Percentiles rank a stretch among this genome's conserved stretches.
These are phyloP conservation scores for Murraya paniculata DNA, from an alignment of 345 rosid genomes.

Conservation along the genomic window DNA sequence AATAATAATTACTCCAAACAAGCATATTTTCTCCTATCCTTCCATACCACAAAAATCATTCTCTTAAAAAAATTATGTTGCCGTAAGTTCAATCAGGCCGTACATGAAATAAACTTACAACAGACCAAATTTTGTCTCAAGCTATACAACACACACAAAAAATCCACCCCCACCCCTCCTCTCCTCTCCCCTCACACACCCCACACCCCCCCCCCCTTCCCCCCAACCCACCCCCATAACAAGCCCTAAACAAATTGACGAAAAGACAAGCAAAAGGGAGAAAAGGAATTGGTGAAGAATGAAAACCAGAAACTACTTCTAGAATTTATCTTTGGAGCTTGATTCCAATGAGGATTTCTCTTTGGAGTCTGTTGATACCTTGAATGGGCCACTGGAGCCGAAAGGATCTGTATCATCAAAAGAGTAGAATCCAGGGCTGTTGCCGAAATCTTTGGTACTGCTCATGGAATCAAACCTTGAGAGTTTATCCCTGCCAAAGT, in stretches of 20 bases:
- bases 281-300: neutral
- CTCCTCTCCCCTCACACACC: too few species aligned
- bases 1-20: slow-evolving; percentile 1
- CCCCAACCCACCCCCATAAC: neutral
- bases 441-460: slow-evolving; percentile 49
- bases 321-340: slow-evolving; percentile 56
- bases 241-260: slow-evolving; percentile 10
- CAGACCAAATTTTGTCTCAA: slow-evolving; percentile 21
- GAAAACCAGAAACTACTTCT: slow-evolving; percentile 29
- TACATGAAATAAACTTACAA: slow-evolving; percentile 31
- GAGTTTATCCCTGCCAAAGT: slow-evolving; percentile 39
- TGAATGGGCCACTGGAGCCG: slow-evolving; percentile 86
- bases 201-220: too few species aligned
- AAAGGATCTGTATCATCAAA: slow-evolving; percentile 88
- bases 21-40: neutral
- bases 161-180: too few species aligned
- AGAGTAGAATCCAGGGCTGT: slow-evolving; percentile 53
- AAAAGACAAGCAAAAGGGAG: neutral
- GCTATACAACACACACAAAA: slow-evolving; percentile 33
- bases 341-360: slow-evolving; percentile 57
- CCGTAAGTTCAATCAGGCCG: slow-evolving; percentile 11
- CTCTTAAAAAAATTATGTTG: neutral
- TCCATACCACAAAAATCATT: slow-evolving; percentile 4
- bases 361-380: slow-evolving; percentile 70
- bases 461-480: slow-evolving; percentile 45